phyloP scores from a whole-genome alignment of 208 protist species.

The Crithidia thermophila region DNA sequence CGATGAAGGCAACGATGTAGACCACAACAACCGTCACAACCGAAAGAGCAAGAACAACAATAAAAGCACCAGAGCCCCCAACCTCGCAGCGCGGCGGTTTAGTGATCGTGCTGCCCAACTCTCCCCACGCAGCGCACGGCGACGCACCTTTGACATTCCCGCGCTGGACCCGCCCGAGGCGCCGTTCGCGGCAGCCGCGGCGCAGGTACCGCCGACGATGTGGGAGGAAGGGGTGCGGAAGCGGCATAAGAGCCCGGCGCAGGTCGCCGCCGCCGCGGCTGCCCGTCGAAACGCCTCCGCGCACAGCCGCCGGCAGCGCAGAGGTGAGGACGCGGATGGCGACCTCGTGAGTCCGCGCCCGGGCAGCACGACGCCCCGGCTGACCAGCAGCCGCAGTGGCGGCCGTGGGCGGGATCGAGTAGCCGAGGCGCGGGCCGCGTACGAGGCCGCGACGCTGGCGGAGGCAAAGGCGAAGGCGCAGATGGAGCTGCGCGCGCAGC shows the following conservation, averaged over 20 bases:
- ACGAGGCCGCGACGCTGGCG: constrained; percentile 14
- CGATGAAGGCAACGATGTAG: too few relatives aligned
- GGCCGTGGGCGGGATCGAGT: constrained; percentile 1
- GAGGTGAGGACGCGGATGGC: too few relatives aligned
- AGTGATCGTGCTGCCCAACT: too few relatives aligned
- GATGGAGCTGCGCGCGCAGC: background rate
- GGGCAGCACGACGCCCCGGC: too few relatives aligned
- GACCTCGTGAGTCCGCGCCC: too few relatives aligned
- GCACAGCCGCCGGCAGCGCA: too few relatives aligned
- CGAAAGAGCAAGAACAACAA: too few relatives aligned
- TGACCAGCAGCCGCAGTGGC: too few relatives aligned
- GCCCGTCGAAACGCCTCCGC: too few relatives aligned
- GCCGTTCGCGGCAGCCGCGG: constrained; percentile 8
- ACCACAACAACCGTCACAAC: too few relatives aligned
- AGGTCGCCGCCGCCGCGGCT: constrained; percentile 9
- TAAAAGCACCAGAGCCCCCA: too few relatives aligned
- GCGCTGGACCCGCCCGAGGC: constrained; percentile 11
- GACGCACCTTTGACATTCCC: constrained; percentile 7
- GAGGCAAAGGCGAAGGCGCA: background rate
- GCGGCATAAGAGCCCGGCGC: constrained; percentile 4
- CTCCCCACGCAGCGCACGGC: background rate
- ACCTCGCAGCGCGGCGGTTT: too few relatives aligned
- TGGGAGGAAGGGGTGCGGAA: background rate
- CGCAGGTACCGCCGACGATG: background rate
- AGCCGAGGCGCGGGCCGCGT: constrained; percentile 9